Percentiles rank a stretch among this genome's conserved stretches.
Conservation (phyloP, 1,284 basidiomycete genomes). For the Kwoniella shivajii region DNA sequence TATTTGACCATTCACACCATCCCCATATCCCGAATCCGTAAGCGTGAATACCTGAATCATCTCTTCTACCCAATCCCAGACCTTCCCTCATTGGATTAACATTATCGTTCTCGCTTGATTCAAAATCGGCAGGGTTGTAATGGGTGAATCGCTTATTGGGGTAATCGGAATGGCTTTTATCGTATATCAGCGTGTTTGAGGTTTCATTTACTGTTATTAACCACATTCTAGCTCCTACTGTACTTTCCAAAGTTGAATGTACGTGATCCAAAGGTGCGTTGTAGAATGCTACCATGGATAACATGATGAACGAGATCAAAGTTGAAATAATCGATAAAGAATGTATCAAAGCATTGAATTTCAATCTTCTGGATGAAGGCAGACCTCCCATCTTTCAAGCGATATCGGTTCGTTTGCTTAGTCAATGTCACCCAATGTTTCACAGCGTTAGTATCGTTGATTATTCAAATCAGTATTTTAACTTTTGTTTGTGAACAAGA, state of each 20-base stretch:
- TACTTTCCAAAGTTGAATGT: slow-evolving; percentile 17
- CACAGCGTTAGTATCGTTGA: too few relatives aligned
- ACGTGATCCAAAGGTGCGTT: slow-evolving; percentile 20
- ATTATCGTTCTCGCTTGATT: neutral
- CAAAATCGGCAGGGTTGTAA: neutral
- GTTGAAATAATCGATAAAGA: slow-evolving; percentile 16
- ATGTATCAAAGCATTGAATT: slow-evolving; percentile 17
- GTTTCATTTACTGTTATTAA: slow-evolving; percentile 18
- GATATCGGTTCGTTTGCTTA: too few relatives aligned
- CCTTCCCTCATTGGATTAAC: neutral
- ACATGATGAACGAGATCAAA: slow-evolving; percentile 10
- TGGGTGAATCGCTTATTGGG: neutral
- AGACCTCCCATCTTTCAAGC: slow-evolving; percentile 13
- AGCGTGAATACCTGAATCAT: slow-evolving; percentile 7
- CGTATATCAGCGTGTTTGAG: neutral
- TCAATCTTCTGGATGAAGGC: slow-evolving; percentile 7
- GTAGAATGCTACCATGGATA: slow-evolving; percentile 15
- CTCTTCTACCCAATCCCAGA: neutral
- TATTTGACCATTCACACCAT: slow-evolving; percentile 22
- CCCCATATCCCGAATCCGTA: slow-evolving; percentile 26
- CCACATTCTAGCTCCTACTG: slow-evolving; percentile 14
- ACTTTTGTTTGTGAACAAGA: too few relatives aligned
- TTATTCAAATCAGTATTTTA: too few relatives aligned
- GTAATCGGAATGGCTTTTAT: too few relatives aligned
- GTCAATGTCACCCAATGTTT: too few relatives aligned